Evolutionary conservation across 2,329 filamentous ascomycete species (phyloP).

Genomic region (Leptodontidium sp.): DNA sequence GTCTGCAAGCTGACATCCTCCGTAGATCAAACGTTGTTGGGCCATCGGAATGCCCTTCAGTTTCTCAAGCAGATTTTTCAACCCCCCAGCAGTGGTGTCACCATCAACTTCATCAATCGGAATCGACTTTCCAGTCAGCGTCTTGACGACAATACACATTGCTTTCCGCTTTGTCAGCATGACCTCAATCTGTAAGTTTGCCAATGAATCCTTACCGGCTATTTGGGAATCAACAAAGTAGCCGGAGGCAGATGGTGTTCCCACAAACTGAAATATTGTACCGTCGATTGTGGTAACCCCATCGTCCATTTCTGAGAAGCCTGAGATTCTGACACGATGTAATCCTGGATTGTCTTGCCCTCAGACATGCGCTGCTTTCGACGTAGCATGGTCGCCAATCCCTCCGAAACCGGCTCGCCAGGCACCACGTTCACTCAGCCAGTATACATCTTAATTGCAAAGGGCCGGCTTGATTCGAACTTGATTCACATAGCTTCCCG

Average conservation of each 20-base stretch:
- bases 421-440: constrained; percentile 54
- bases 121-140: constrained; percentile 99
- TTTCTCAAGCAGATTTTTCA: constrained; percentile 98
- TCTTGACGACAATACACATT: constrained; percentile 82
- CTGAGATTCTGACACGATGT: constrained; percentile 52
- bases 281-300: constrained; percentile 49
- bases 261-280: constrained; percentile 54
- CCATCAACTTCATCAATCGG: constrained; percentile 81
- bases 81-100: constrained; percentile 98
- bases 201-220: constrained; percentile 49
- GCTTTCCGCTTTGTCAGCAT: constrained; percentile 15
- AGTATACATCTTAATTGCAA: constrained; percentile 51
- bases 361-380: constrained; percentile 4
- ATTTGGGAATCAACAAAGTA: constrained; percentile 54
- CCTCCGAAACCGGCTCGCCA: constrained; percentile 42
- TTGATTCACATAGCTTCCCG: constrained; percentile 55
- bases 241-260: constrained; percentile 50
- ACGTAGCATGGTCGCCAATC: constrained; percentile 32
- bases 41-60: constrained; percentile 97
- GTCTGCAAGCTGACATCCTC: constrained; percentile 97
- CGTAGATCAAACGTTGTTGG: constrained; percentile 96
- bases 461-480: constrained; percentile 43
- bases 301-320: constrained; percentile 52
- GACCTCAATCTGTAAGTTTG: constrained; percentile 53
- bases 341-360: constrained; percentile 49